phyloP scores from a whole-genome alignment of 805 yeast species.

The Millerago galiae region DNA sequence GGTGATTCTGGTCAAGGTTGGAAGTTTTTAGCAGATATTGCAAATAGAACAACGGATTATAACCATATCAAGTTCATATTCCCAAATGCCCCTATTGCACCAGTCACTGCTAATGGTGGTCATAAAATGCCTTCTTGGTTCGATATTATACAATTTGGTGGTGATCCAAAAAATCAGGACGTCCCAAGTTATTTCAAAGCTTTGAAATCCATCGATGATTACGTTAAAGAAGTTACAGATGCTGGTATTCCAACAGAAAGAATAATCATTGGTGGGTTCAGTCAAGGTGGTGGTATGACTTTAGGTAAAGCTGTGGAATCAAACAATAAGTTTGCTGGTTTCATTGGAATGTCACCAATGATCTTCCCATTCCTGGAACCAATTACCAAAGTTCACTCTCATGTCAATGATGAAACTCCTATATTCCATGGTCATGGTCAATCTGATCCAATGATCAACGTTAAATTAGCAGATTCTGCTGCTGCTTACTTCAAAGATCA shows the following conservation, averaged over 20 bases:
- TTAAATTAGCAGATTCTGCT: conserved; percentile 27
- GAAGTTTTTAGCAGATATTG: conserved; percentile 69
- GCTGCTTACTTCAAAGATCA: conserved; percentile 36
- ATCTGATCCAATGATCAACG: conserved; percentile 52
- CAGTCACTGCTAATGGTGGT: conserved; percentile 66
- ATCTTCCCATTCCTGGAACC: conserved; percentile 25
- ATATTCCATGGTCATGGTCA: conserved; percentile 88
- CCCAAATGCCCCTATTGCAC: conserved; percentile 80
- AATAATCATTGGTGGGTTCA: conserved; percentile 89
- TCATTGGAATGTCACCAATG: conserved; percentile 74
- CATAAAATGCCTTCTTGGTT: conserved; percentile 80
- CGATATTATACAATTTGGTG: conserved; percentile 56
- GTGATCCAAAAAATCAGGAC: conserved; percentile 38
- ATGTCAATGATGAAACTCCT: conserved; percentile 59
- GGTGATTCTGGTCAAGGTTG: conserved; percentile 93
- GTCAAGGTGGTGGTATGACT: conserved; percentile 87
- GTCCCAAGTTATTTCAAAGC: conserved; percentile 46
- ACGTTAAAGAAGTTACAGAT: conserved; percentile 45
- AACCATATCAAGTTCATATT: conserved; percentile 67
- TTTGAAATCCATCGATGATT: conserved; percentile 36
- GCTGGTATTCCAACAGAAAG: conserved; percentile 51
- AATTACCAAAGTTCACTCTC: conserved; percentile 18
- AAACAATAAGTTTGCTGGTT: conserved; percentile 69
- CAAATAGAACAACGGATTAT: conserved; percentile 39
- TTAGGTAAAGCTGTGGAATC: conserved; percentile 50